Percentiles rank a stretch among this genome's conserved stretches.
Evolutionary conservation across 345 rosid genomes (phyloP).

Genomic region (Arabidopsis arenosa): DNA sequence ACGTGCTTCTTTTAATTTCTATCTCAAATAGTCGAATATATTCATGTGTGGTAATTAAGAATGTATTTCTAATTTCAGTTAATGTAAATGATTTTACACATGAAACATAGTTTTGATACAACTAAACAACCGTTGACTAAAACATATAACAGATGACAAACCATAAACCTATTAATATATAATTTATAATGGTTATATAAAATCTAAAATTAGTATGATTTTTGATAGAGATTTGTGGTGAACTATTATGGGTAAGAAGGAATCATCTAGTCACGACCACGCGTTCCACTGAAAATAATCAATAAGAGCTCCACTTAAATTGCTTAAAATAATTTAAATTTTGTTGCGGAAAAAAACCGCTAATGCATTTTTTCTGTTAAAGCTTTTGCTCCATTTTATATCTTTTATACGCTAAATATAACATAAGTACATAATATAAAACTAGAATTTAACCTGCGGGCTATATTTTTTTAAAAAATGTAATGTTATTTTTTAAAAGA

Average conservation of each 20-base stretch:
- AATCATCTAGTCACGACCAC: conserved; percentile 10
- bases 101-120: background rate
- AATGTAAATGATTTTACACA: background rate
- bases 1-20: background rate
- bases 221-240: background rate
- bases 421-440: no score
- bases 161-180: no score
- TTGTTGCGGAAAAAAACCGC: background rate
- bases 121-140: background rate
- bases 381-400: background rate
- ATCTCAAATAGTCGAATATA: background rate
- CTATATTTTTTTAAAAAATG: no score
- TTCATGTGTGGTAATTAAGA: background rate
- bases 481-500: no score
- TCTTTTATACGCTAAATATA: background rate
- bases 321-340: background rate
- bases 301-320: background rate
- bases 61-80: background rate
- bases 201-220: background rate
- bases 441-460: no score
- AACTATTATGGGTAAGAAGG: background rate
- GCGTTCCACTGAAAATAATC: conserved; percentile 1
- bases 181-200: background rate
- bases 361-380: background rate
- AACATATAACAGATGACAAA: background rate